Evolutionary conservation across 2,329 filamentous ascomycete species (phyloP).

Genomic region (Coniochaeta ligniaria): DNA sequence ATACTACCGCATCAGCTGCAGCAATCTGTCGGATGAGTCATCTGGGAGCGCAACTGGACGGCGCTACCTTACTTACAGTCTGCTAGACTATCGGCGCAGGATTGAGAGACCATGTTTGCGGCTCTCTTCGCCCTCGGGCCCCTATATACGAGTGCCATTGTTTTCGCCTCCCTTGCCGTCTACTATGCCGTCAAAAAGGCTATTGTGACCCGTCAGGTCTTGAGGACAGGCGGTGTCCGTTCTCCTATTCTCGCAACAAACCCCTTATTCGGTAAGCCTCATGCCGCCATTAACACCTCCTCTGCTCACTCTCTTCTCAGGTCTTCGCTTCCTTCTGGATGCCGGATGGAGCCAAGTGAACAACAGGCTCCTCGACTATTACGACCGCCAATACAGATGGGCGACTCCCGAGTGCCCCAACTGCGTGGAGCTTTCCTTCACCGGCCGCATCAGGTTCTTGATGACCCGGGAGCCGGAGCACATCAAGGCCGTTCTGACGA

Average conservation of each 20-base stretch:
- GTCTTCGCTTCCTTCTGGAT: conserved; percentile 16
- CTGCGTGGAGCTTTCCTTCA: conserved; percentile 27
- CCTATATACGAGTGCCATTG: conserved; percentile 2
- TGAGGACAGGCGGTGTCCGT: conserved; percentile 22
- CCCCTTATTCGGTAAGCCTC: conserved; percentile 21
- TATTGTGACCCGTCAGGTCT: conserved; percentile 19
- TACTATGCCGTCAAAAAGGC: conserved; percentile 14
- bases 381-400: conserved; percentile 10
- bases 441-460: conserved; percentile 27
- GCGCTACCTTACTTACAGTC: not conserved
- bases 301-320: conserved; percentile 2
- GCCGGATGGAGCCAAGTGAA: conserved; percentile 20
- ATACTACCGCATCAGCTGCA: not conserved
- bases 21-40: not conserved
- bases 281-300: not conserved
- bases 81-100: not conserved
- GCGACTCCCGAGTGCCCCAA: conserved; percentile 24
- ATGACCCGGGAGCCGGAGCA: conserved; percentile 48
- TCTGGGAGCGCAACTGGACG: too few species aligned
- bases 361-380: conserved; percentile 24
- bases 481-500: conserved; percentile 48
- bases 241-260: conserved; percentile 25
- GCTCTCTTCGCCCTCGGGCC: conserved; percentile 4
- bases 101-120: conserved; percentile 4
- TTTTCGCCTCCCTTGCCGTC: conserved; percentile 7